These are phyloP conservation scores for Ascochyta fabae DNA, from an alignment of 2,329 filamentous ascomycete genomes.

Conservation along the genomic window DNA sequence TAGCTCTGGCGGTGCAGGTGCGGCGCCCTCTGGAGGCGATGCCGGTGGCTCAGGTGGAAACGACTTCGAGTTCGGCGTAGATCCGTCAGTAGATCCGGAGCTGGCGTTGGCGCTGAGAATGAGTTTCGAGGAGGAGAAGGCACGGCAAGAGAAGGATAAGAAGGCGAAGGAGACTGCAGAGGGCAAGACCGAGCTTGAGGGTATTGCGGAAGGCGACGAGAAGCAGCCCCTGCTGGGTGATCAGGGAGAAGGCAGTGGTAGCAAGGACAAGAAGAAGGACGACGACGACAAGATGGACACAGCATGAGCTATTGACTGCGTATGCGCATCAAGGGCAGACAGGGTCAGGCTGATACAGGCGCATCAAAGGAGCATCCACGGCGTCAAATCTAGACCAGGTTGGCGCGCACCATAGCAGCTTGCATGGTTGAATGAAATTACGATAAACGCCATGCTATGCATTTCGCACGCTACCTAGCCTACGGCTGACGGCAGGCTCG, in stretches of 20 bases:
- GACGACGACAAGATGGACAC: conserved; percentile 87
- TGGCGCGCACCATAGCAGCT: conserved; percentile 25
- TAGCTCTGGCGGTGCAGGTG: conserved; percentile 64
- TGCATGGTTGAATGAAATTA: conserved; percentile 27
- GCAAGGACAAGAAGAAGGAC: conserved; percentile 58
- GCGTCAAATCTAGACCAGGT: conserved; percentile 36
- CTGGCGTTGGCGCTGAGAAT: conserved; percentile 92
- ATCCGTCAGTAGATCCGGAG: conserved; percentile 90
- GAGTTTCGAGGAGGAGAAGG: conserved; percentile 98
- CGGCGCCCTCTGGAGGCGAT: conserved; percentile 56
- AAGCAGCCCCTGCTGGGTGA: conserved; percentile 68
- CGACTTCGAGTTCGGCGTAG: conserved; percentile 86
- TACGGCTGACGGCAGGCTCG: not conserved
- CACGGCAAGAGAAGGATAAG: conserved; percentile 84
- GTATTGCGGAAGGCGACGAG: conserved; percentile 74
- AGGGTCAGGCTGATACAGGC: conserved; percentile 8
- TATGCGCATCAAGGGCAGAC: conserved; percentile 3
- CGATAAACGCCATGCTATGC: conserved; percentile 2
- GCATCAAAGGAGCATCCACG: conserved; percentile 31
- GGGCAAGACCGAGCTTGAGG: conserved; percentile 77
- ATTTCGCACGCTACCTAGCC: not conserved
- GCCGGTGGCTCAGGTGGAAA: conserved; percentile 62
- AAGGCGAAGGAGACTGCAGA: conserved; percentile 74
- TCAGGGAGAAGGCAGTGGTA: conserved; percentile 69
- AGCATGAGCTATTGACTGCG: conserved; percentile 61